Conservation (phyloP, 225 moss, liverwort and hornwort genomes). For the Bryum argenteum region DNA sequence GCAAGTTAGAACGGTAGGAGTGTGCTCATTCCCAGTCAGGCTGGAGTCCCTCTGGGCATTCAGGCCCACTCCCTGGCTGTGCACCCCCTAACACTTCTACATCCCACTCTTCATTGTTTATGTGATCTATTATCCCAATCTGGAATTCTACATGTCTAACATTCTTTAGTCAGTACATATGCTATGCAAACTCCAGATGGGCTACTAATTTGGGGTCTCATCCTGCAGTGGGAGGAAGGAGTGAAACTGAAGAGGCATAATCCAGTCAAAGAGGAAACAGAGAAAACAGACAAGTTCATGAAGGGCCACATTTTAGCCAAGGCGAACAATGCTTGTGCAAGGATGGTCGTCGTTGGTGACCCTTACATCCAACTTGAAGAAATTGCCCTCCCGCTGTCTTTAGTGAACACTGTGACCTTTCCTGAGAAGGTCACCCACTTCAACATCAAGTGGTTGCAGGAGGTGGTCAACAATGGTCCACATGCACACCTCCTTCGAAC, state of each 20-base stretch:
- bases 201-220: slow-evolving; percentile 31
- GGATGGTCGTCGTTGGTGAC: slow-evolving; percentile 85
- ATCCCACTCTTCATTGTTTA: no score
- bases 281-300: slow-evolving; percentile 75
- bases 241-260: slow-evolving; percentile 43
- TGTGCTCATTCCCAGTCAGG: no score
- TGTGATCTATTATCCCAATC: no score
- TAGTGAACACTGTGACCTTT: slow-evolving; percentile 70
- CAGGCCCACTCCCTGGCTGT: no score
- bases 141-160: no score
- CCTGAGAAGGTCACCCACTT: slow-evolving; percentile 70
- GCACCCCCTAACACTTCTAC: no score
- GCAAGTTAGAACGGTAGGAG: slow-evolving; percentile 21
- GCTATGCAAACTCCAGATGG: slow-evolving; percentile 22
- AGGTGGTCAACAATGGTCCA: slow-evolving; percentile 56
- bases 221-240: slow-evolving; percentile 73
- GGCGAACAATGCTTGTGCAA: slow-evolving; percentile 65
- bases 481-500: slow-evolving; percentile 42
- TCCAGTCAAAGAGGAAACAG: slow-evolving; percentile 30
- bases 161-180: not conserved
- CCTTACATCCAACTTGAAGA: slow-evolving; percentile 77
- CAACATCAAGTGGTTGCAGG: slow-evolving; percentile 62
- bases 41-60: no score
- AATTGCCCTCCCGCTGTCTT: slow-evolving; percentile 59
- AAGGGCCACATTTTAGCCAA: slow-evolving; percentile 75